Evolutionary conservation across 73 alveolate species (phyloP).

Genomic region (Paramecium sonneborni): DNA sequence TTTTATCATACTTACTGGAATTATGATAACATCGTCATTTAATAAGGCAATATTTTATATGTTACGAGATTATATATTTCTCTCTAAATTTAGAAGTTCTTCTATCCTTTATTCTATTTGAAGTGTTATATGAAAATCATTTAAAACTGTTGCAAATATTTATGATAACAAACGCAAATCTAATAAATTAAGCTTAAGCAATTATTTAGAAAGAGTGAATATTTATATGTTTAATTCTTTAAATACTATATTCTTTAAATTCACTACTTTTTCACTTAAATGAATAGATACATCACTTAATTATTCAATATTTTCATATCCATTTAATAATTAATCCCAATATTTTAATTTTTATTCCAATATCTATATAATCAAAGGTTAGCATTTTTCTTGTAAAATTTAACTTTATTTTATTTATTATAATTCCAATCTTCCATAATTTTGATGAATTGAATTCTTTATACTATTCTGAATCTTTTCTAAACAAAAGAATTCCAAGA

Average conservation of each 20-base stretch:
- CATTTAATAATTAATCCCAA: neutral
- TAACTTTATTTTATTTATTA: neutral
- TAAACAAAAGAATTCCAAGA: neutral
- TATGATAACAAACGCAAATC: neutral
- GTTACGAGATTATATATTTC: neutral
- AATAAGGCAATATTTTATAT: neutral
- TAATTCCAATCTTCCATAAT: neutral
- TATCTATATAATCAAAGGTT: neutral
- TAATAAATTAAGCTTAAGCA: neutral
- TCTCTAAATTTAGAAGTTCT: neutral
- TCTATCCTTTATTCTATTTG: neutral
- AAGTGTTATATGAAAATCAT: conserved; percentile 25
- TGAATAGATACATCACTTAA: neutral
- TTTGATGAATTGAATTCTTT: neutral
- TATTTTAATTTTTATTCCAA: neutral
- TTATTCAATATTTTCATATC: neutral
- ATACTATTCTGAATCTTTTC: neutral
- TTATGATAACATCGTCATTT: neutral
- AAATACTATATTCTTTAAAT: neutral
- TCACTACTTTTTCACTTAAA: neutral
- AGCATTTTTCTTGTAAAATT: neutral
- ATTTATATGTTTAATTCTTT: neutral
- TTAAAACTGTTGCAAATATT: conserved; percentile 1
- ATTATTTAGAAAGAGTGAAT: neutral
- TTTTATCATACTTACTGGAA: neutral